These are phyloP conservation scores for Candida boleticola DNA, from an alignment of 805 yeast genomes.

Conservation along the genomic window DNA sequence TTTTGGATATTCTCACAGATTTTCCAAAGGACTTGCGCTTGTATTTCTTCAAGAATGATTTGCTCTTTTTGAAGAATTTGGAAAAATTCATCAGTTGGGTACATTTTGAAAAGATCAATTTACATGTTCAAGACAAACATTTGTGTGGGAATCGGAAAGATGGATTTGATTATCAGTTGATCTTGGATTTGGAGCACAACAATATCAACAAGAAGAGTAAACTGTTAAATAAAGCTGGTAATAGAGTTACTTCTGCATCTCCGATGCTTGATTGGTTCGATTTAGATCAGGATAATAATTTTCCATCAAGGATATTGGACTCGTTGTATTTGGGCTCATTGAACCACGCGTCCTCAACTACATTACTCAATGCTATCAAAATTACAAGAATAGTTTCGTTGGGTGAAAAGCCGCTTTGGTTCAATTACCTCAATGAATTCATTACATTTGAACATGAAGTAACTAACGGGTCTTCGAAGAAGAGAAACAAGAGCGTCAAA, in stretches of 20 bases:
- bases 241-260: background rate
- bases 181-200: conserved; percentile 15
- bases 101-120: background rate
- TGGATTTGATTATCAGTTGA: background rate
- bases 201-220: conserved; percentile 2
- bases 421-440: conserved; percentile 10
- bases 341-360: conserved; percentile 31
- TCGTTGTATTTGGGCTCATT: conserved; percentile 31
- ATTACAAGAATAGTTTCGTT: conserved; percentile 29
- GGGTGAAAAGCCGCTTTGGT: conserved; percentile 38
- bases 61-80: conserved; percentile 25
- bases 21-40: conserved; percentile 17
- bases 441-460: conserved; percentile 15
- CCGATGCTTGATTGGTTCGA: conserved; percentile 33
- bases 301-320: conserved; percentile 31
- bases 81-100: conserved; percentile 27
- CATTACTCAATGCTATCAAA: conserved; percentile 22
- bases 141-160: background rate
- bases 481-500: background rate
- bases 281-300: conserved; percentile 28
- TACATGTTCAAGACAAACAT: background rate
- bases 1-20: conserved; percentile 16
- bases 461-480: background rate
- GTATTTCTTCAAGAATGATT: conserved; percentile 29
- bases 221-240: conserved; percentile 1